Base-by-base conservation (phyloP, 2,329 filamentous ascomycete genomes). In the Byssochlamys sp. region DNA sequence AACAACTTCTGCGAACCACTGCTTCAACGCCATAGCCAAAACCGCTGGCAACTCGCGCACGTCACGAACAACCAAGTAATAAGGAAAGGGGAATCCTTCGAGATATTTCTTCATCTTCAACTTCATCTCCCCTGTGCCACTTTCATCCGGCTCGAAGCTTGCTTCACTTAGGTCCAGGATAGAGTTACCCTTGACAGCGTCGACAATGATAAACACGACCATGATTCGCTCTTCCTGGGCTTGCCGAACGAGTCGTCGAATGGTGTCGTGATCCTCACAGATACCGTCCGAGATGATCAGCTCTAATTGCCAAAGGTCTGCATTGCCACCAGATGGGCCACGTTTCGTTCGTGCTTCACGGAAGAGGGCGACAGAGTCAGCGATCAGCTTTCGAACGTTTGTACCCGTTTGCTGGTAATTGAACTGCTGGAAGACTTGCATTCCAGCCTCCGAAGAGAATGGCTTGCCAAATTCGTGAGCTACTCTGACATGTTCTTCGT, bases 201-300 rank as follows among this genome's bases (percentile, higher is more conserved):
- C 94, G 69, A 99, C 90, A 67, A 99, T 88, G 66, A 99, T 90
- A 72, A 99, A 99, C 4, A 99, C 92, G 61, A 97, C 86, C 90
- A 99, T 96, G 69, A 99, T 95, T 14, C 91, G 82, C 75, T 96
- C 90, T 72, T 96, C 91, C 67, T 91, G 85, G 0, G 94, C 92
- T 73, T 92, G 87, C 9, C 94, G 82, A 10, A 99, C 84, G 25
- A 97, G 80, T 4, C 90, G 80, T 14, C 89, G 83, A 64, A 99
- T 91, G 4, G 84, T 81, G 19, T 91, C 89, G 71, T 97, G 92
- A 53, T 91, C 87, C 55, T 95, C 90, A 63, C 91, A 96, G 26
- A 97, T 84, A 7, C 95, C 94, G 67, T 99, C 94, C 0, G 90
- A 95, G 55, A 99, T 86, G 62, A 99, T 89, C 54, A 99, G 81